A percentile compares a stretch with the other conserved stretches of the same genome.
phyloP scores from a whole-genome alignment of 1,284 basidiomycete species.

The Fomitopsis schrenkii region DNA sequence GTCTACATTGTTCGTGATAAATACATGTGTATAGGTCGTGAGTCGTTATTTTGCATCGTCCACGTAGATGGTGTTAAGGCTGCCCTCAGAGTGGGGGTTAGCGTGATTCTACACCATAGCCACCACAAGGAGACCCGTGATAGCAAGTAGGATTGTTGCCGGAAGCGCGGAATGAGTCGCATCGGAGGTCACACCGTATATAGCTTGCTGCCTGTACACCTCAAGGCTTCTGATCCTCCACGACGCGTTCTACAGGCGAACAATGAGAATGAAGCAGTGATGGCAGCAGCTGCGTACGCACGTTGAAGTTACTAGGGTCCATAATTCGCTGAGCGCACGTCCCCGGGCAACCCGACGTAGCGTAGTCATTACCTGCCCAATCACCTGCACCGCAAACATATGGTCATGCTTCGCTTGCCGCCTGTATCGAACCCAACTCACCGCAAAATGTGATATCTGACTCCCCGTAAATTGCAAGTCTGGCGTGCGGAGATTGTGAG shows the following conservation, averaged over 20 bases:
- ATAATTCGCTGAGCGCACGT: constrained; percentile 60
- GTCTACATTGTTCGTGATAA: not conserved
- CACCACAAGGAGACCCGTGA: constrained; percentile 7
- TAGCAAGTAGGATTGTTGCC: constrained; percentile 8
- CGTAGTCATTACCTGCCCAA: constrained; percentile 78
- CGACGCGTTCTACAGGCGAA: constrained; percentile 43
- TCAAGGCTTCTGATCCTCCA: constrained; percentile 56
- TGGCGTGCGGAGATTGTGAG: constrained; percentile 6
- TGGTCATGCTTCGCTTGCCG: not conserved
- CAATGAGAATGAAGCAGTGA: not conserved
- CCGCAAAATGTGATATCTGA: constrained; percentile 81
- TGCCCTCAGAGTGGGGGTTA: no score
- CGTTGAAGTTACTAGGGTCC: constrained; percentile 68
- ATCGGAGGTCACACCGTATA: constrained; percentile 27
- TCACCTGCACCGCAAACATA: constrained; percentile 44
- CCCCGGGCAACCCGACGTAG: constrained; percentile 69
- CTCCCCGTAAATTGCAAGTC: not conserved
- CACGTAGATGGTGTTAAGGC: no score
- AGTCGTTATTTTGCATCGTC: not conserved
- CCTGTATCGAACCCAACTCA: constrained; percentile 23
- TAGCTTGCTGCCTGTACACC: constrained; percentile 43
- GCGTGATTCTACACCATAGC: not conserved
- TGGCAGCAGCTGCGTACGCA: constrained; percentile 25
- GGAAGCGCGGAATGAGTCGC: not conserved
- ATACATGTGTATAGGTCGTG: not conserved